These are phyloP conservation scores for Prunus mira DNA, from an alignment of 306 rosid species.

Conservation along the genomic window DNA sequence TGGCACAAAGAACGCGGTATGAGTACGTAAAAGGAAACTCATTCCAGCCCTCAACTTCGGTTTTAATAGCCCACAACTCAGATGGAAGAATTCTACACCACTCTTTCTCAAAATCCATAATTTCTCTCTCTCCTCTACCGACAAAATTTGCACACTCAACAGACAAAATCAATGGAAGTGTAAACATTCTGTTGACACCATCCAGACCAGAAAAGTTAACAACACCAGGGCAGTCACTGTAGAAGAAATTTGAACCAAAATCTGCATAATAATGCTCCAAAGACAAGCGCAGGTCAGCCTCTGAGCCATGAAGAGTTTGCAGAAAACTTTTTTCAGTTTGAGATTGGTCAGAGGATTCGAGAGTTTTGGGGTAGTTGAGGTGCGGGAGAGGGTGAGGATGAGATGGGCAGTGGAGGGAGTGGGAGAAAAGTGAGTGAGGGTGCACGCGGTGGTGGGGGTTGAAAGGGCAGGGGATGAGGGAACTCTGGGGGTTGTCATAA, in stretches of 20 bases:
- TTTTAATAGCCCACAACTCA: constrained; percentile 37
- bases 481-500: neutral
- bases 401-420: constrained; percentile 62
- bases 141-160: constrained; percentile 36
- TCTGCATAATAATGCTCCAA: constrained; percentile 30
- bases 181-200: constrained; percentile 33
- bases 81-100: constrained; percentile 54
- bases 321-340: constrained; percentile 9
- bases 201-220: constrained; percentile 36
- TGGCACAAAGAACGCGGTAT: constrained; percentile 30
- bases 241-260: constrained; percentile 50
- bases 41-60: constrained; percentile 61
- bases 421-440: constrained; percentile 55
- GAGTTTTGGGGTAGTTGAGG: constrained; percentile 54
- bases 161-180: constrained; percentile 60
- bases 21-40: constrained; percentile 48
- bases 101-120: neutral
- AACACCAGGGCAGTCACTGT: constrained; percentile 60
- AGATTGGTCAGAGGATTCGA: constrained; percentile 17
- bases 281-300: constrained; percentile 52
- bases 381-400: constrained; percentile 42
- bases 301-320: constrained; percentile 22
- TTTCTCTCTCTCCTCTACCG: neutral
- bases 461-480: constrained; percentile 47
- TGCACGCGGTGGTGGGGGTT: constrained; percentile 56